Evolutionary conservation across 116 monocot genomes (phyloP), one percentile per base, ranked within the genome.

Genomic region (Dioscorea cayenensis): DNA sequence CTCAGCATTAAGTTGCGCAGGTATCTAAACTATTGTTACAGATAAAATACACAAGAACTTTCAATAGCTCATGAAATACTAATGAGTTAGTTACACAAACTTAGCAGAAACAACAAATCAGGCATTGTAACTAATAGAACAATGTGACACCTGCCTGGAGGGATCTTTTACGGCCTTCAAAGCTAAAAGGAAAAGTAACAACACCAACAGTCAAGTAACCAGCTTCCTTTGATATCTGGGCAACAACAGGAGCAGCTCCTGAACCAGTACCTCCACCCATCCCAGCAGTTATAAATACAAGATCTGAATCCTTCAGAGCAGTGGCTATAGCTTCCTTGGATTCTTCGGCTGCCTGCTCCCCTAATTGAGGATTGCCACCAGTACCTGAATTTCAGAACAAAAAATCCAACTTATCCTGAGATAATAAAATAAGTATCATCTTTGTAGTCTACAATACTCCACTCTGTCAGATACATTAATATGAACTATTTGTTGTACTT

Each of bases 241-340:
- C 96, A 70, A 96, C 92, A 79, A 96, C 92, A 66, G 96, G 96
- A 77, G 96, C 96, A 72, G 92, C 96, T 68, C 96, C 96, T 52
- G 96, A 92, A 60, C 96, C 95, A 4, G 92, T 95, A 11, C 92
- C 95, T 58, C 95, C 95, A 52, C 92, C 95, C 95, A 95, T 95
- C 66, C 95, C 95, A 72, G 92, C 95, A 7, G 92, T 95, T 72
- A 95, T 85, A 66, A 95, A 95, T 27, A 95, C 95, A 70, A 95
- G 81, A 76, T 95, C 95, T 61, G 95, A 92, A 66, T 87, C 89
- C 72, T 85, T 87, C 1, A 95, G 79, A 70, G 95, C 77, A 68
- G 75, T 74, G 16, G 85, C 72, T 77, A 95, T 92, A 32, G 84
- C 73, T 74, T 92, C 89, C 73, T 80, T 95, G 50, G 92, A 92